Percentiles rank a stretch among this genome's conserved stretches.
Evolutionary conservation across 2,329 filamentous ascomycete genomes (phyloP).

Genomic region (Sporothrix brasiliensis): DNA sequence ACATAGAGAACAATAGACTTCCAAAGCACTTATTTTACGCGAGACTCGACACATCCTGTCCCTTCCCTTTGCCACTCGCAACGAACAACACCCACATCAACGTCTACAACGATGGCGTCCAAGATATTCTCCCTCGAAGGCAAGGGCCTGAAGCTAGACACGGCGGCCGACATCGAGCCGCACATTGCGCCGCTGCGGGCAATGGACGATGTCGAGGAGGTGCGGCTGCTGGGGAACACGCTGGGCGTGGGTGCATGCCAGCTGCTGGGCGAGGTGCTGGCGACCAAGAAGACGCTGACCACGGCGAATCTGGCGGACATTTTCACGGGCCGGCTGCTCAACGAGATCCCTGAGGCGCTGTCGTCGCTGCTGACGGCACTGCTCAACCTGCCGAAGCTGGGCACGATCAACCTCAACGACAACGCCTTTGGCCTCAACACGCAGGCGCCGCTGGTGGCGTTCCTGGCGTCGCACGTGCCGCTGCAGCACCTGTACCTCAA

Average conservation of each 20-base stretch:
- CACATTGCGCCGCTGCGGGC: constrained; percentile 76
- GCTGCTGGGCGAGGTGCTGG: constrained; percentile 78
- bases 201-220: constrained; percentile 77
- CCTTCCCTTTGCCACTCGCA: constrained; percentile 11
- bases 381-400: constrained; percentile 80
- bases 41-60: not conserved
- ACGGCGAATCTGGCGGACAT: constrained; percentile 93
- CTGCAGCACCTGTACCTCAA: constrained; percentile 94
- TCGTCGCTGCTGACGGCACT: constrained; percentile 83
- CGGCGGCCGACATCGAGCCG: constrained; percentile 79
- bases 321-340: constrained; percentile 90
- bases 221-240: constrained; percentile 87
- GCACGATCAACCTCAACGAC: constrained; percentile 93
- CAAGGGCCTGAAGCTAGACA: constrained; percentile 89
- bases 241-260: constrained; percentile 86
- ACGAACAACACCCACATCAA: constrained; percentile 24
- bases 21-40: constrained; percentile 5
- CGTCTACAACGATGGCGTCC: constrained; percentile 52
- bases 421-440: constrained; percentile 98
- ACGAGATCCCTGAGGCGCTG: constrained; percentile 90
- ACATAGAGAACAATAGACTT: not conserved
- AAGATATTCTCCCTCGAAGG: constrained; percentile 89
- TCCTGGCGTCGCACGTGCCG: constrained; percentile 83
- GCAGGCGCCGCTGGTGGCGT: constrained; percentile 87
- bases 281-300: constrained; percentile 81